Evolutionary conservation across 2,329 filamentous ascomycete species (phyloP).

Genomic region (Verticillium klebahnii): DNA sequence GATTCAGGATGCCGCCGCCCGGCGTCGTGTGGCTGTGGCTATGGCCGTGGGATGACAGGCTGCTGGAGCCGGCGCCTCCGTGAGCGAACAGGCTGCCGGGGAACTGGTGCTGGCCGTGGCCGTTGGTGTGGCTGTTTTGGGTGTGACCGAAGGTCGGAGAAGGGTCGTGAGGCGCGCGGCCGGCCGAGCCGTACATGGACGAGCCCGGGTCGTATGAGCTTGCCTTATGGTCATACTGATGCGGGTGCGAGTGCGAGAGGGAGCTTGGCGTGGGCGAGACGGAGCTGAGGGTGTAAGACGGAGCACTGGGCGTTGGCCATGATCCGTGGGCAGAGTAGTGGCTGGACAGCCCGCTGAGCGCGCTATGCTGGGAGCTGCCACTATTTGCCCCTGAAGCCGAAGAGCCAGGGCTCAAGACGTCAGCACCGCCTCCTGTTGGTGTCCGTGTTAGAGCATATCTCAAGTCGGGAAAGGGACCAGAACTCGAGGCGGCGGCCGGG

Average conservation of each 20-base stretch:
- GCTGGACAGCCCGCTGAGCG: constrained; percentile 30
- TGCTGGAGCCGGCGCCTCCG: constrained; percentile 35
- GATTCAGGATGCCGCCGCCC: constrained; percentile 36
- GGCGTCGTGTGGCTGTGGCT: constrained; percentile 15
- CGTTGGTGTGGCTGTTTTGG: neutral
- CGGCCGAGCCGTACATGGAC: constrained; percentile 30
- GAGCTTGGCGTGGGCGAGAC: constrained; percentile 39
- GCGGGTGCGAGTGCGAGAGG: constrained; percentile 4
- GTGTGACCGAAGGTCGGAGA: neutral
- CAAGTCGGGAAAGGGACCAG: constrained; percentile 22
- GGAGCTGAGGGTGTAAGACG: constrained; percentile 39
- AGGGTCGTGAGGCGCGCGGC: constrained; percentile 22
- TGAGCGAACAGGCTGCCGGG: constrained; percentile 53
- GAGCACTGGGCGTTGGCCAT: constrained; percentile 54
- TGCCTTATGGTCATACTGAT: constrained; percentile 2
- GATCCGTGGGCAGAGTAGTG: constrained; percentile 47
- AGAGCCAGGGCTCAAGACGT: constrained; percentile 58
- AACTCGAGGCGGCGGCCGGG: constrained; percentile 22
- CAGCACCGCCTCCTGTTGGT: constrained; percentile 42
- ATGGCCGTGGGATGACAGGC: constrained; percentile 24
- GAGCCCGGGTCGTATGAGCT: constrained; percentile 44
- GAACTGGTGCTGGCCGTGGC: constrained; percentile 36
- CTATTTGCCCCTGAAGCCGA: constrained; percentile 59
- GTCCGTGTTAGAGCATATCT: neutral
- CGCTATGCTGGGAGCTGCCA: constrained; percentile 42